Evolutionary conservation across 345 rosid genomes (phyloP), one percentile per base, ranked within the genome.

Genomic region (Moringa oleifera): DNA sequence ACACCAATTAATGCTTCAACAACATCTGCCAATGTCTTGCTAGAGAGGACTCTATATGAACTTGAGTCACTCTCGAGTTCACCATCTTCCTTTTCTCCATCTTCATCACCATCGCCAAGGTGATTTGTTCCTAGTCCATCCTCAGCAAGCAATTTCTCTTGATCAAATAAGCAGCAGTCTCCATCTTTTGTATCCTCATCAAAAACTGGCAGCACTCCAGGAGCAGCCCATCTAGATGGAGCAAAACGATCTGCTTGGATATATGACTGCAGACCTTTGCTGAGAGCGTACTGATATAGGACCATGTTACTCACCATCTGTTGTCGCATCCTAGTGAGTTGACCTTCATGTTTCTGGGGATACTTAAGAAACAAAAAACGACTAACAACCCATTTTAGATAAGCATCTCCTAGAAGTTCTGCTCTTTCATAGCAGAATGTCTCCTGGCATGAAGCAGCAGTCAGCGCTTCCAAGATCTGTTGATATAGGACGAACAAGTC

Each of bases 171-270:
- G 53, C 81, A 85, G 0, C 73, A 73, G 17, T 87, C 94, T 65
- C 81, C 99, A 70, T 94, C 97, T 72, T 86, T 88, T 41, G 87
- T 74, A 57, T 94, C 99, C 77, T 94, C 99, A 23, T 94, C 99
- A 33, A 77, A 94, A 62, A 94, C 96, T 18, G 99, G 99, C 53
- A 92, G 76, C 61, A 94, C 97, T 18, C 99, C 99, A 37, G 97
- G 99, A 68, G 99, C 99, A 58, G 99, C 95, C 99, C 99, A 90
- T 69, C 99, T 81, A 67, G 91, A 90, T 15, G 99, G 99, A 53
- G 99, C 93, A 80, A 94, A 94, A 31, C 99, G 88, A 75, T 94
- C 99, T n/a, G 95, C 99, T 70, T 90, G 99, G 68, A 94, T 94
- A 62, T 85, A 94, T 13, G 97, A 94, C 62, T 90, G 99, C 63